These are phyloP conservation scores for Phytophthora citrophthora DNA, from an alignment of 352 stramenopile genomes.

Conservation along the genomic window DNA sequence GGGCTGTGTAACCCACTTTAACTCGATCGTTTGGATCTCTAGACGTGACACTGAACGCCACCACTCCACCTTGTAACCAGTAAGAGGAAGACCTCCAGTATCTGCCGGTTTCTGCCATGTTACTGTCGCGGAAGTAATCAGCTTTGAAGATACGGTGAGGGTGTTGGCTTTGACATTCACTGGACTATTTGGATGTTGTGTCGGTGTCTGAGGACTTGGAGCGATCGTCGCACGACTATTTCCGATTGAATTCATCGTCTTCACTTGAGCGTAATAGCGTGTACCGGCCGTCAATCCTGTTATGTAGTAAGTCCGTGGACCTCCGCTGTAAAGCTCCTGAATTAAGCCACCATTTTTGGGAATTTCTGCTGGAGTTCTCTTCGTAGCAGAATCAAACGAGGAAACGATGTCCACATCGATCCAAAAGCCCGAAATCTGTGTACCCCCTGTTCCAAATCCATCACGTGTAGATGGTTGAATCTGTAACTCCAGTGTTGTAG, in stretches of 20 bases:
- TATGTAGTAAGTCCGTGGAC: slow-evolving; percentile 74
- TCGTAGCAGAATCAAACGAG: slow-evolving; percentile 72
- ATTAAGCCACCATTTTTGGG: slow-evolving; percentile 27
- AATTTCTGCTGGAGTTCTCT: slow-evolving; percentile 47
- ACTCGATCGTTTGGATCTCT: slow-evolving; percentile 88
- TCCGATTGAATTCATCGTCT: slow-evolving; percentile 69
- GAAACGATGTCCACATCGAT: slow-evolving; percentile 72
- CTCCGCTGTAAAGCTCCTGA: slow-evolving; percentile 56
- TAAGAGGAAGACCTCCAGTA: slow-evolving; percentile 67
- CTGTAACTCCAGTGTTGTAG: slow-evolving; percentile 71
- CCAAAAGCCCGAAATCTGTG: slow-evolving; percentile 61
- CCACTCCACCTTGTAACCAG: slow-evolving; percentile 87
- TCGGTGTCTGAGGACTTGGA: slow-evolving; percentile 62
- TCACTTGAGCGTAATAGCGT: slow-evolving; percentile 89
- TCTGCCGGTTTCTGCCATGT: slow-evolving; percentile 71
- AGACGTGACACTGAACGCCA: slow-evolving; percentile 56
- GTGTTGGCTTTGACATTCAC: slow-evolving; percentile 71
- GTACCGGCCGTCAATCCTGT: slow-evolving; percentile 69
- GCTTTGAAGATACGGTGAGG: slow-evolving; percentile 41
- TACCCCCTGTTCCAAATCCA: slow-evolving; percentile 51
- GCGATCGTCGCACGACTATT: slow-evolving; percentile 70
- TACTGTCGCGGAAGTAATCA: slow-evolving; percentile 68
- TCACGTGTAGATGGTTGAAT: slow-evolving; percentile 73
- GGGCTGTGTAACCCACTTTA: slow-evolving; percentile 77
- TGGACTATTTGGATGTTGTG: slow-evolving; percentile 49